These are phyloP conservation scores for Yamadazyma oceani DNA, from an alignment of 1,139 yeast genomes.

Conservation along the genomic window DNA sequence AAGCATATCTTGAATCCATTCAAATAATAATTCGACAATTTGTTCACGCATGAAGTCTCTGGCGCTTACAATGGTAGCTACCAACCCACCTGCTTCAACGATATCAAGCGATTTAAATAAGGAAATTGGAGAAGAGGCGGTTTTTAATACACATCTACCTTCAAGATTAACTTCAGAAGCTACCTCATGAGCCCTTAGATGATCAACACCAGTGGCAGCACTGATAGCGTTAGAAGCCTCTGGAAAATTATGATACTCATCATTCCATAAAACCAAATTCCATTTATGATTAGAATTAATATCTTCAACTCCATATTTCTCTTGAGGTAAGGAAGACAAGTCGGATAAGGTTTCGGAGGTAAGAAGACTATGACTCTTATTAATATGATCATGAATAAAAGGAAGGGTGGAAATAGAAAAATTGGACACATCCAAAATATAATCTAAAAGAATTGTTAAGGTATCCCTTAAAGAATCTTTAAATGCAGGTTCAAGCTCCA, in stretches of 20 bases:
- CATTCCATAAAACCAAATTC: slow-evolving; percentile 66
- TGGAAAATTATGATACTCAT: slow-evolving; percentile 62
- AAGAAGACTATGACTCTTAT: slow-evolving; percentile 19
- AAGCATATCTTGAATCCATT: slow-evolving; percentile 51
- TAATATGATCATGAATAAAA: slow-evolving; percentile 28
- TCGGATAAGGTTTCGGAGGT: slow-evolving; percentile 29
- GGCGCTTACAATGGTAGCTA: slow-evolving; percentile 53
- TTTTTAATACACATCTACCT: slow-evolving; percentile 32
- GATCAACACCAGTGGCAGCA: slow-evolving; percentile 31
- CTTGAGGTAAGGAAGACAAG: slow-evolving; percentile 28
- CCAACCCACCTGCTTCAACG: slow-evolving; percentile 51
- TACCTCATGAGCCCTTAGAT: slow-evolving; percentile 27
- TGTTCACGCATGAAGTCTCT: slow-evolving; percentile 51
- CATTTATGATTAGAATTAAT: slow-evolving; percentile 30
- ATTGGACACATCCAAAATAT: slow-evolving; percentile 47
- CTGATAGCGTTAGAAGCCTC: slow-evolving; percentile 44
- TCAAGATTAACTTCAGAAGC: slow-evolving; percentile 35
- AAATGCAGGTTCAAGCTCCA: slow-evolving; percentile 14
- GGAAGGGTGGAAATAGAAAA: slow-evolving; percentile 38
- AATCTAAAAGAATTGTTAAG: slow-evolving; percentile 43
- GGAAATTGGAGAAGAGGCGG: slow-evolving; percentile 18
- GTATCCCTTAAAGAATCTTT: slow-evolving; percentile 27
- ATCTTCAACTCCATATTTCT: slow-evolving; percentile 29
- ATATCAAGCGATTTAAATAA: slow-evolving; percentile 26
- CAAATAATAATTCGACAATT: slow-evolving; percentile 39